Base-by-base conservation (phyloP, 1,284 basidiomycete genomes). In the Sporisorium sorghi region DNA sequence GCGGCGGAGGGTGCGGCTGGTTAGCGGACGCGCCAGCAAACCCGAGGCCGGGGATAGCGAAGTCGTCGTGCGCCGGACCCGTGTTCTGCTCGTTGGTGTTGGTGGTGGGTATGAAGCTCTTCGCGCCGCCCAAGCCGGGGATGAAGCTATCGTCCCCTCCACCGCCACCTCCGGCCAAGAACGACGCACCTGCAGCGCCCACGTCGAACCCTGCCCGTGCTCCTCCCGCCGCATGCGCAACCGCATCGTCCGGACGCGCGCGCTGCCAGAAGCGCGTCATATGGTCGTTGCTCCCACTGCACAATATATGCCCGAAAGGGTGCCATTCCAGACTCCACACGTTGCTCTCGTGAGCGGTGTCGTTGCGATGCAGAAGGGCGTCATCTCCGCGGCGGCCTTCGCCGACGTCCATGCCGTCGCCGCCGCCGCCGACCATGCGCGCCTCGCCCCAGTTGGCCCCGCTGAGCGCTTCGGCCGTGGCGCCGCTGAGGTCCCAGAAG, bases 241-340 rank as follows among this genome's bases (percentile, higher is more conserved):
- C 30, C 5, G 50, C 21, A 12, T 62, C 72, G 26, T 92, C 92
- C 0, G 90, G 94, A 48, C 91, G 88, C 75, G 93, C 92, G 54
- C 96, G 89, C 58, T 91, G 91, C 96, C 97, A 99, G 88, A 98
- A 99, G 14, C 95, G 90, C 15, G 96, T 97, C 12, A 95, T 97
- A 85, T 97, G 94, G 87, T 99, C 96, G 86, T 97, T 98, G 32
- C 92, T 93, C 10, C 92, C 97, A 59, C 89, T 91, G 73, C 91
- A 94, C 71, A 99, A 90, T 73, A 98, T 88, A 86, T 99, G 95
- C 0, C 97, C 96, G 11, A 98, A 89, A 0, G 96, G 96, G 86
- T 99, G 96, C 89, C 91, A 99, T 6, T 93, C 90, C 73, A 99
- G 89, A 0, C 93, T 91, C 93, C 95, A 98, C 67, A 99, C 92